Percentiles rank a stretch among this genome's conserved stretches.
Conservation (phyloP, 495 filamentous ascomycete genomes). For the Astrocystis sublimbata region DNA sequence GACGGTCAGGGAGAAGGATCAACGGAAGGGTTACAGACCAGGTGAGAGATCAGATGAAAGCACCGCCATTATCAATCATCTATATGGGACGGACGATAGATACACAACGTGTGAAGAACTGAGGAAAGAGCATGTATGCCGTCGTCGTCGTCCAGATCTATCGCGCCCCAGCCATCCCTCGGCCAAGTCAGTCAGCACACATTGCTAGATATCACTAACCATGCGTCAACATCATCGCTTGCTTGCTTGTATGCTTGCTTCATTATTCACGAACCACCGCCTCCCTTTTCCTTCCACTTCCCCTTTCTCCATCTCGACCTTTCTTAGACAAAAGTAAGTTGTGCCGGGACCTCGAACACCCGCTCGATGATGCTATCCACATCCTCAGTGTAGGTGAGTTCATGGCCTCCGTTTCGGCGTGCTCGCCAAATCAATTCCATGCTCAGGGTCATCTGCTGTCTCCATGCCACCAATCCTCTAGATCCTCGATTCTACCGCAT, state of each 20-base stretch:
- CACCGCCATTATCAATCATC: background rate
- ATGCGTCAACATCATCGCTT: constrained; percentile 5
- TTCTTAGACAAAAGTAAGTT: constrained; percentile 7
- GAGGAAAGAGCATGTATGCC: background rate
- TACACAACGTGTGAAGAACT: too few relatives aligned
- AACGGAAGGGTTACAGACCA: too few relatives aligned
- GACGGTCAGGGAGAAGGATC: too few relatives aligned
- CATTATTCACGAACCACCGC: too few relatives aligned
- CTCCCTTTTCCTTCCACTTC: too few relatives aligned
- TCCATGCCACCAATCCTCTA: background rate
- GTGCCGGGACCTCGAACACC: constrained; percentile 5
- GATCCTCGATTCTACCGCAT: constrained; percentile 73
- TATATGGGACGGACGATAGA: constrained; percentile 5
- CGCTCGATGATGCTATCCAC: constrained; percentile 2
- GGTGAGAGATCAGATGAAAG: background rate
- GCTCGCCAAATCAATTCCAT: constrained; percentile 1
- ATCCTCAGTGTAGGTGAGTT: background rate
- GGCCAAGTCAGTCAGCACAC: background rate
- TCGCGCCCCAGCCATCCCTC: background rate
- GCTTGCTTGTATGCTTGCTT: too few relatives aligned
- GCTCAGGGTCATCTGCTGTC: background rate
- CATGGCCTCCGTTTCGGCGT: background rate
- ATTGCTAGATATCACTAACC: constrained; percentile 2
- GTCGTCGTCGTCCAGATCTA: background rate
- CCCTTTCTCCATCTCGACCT: too few relatives aligned